Evolutionary conservation across 2,329 filamentous ascomycete species (phyloP).

Genomic region (Sordariomycetes sp.): DNA sequence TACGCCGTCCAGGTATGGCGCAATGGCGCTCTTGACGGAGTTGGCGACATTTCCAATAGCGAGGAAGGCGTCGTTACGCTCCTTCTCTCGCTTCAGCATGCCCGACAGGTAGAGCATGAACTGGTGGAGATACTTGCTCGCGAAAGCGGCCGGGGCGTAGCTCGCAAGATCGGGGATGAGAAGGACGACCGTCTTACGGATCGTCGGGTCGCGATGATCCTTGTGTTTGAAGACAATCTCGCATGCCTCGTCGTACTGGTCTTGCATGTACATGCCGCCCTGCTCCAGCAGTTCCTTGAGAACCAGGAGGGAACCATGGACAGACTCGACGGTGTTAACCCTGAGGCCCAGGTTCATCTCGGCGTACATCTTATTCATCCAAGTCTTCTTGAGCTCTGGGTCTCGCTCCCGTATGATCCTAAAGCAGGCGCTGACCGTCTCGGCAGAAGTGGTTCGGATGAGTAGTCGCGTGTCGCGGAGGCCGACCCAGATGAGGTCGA

Average conservation of each 20-base stretch:
- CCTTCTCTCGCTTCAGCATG: conserved; percentile 90
- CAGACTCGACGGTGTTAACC: conserved; percentile 70
- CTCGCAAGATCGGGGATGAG: conserved; percentile 88
- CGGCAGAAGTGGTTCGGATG: conserved; percentile 83
- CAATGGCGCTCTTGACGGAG: conserved; percentile 89
- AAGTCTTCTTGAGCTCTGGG: conserved; percentile 71
- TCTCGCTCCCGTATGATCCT: conserved; percentile 92
- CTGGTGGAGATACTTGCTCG: conserved; percentile 75
- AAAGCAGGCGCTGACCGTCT: conserved; percentile 91
- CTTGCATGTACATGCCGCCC: conserved; percentile 98
- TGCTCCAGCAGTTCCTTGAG: conserved; percentile 88
- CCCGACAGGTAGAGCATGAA: conserved; percentile 96
- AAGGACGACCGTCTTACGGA: conserved; percentile 79
- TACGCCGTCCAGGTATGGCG: conserved; percentile 89
- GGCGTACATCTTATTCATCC: conserved; percentile 85
- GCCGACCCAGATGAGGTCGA: conserved; percentile 94
- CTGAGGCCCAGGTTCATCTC: conserved; percentile 74
- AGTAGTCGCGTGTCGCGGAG: conserved; percentile 81
- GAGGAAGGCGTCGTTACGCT: conserved; percentile 86
- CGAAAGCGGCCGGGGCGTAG: conserved; percentile 87
- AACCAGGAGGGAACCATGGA: conserved; percentile 89
- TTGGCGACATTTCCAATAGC: conserved; percentile 95
- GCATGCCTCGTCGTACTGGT: conserved; percentile 82
- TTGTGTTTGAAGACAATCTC: conserved; percentile 89
- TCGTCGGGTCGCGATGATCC: conserved; percentile 80